These are phyloP conservation scores for Tolypocladium album DNA, from an alignment of 2,329 filamentous ascomycete genomes.

Conservation along the genomic window DNA sequence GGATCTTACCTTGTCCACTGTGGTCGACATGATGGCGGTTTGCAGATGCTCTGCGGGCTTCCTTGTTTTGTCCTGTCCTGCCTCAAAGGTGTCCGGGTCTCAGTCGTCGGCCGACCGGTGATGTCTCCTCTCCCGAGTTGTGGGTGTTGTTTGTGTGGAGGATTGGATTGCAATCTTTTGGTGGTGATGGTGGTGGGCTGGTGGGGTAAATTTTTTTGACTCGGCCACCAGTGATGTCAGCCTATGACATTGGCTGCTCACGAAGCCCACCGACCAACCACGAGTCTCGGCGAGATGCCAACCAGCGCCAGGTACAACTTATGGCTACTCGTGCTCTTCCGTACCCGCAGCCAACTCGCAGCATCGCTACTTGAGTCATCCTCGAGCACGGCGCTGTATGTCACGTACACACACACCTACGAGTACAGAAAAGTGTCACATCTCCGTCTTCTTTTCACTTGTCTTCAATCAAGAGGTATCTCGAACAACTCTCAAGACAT, in stretches of 20 bases:
- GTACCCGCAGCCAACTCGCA: not conserved
- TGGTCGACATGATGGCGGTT: constrained; percentile 73
- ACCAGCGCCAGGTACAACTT: not conserved
- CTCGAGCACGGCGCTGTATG: not conserved
- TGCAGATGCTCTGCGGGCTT: not conserved
- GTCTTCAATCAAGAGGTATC: constrained; percentile 7
- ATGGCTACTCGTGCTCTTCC: not conserved
- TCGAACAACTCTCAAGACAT: constrained; percentile 4
- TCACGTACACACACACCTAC: not conserved
- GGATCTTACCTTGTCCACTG: constrained; percentile 76
- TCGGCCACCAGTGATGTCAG: constrained; percentile 21
- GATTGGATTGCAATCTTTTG: constrained; percentile 2
- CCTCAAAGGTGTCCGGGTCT: not conserved
- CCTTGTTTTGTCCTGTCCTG: not conserved
- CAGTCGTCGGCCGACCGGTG: not conserved
- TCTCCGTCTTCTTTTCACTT: constrained; percentile 1
- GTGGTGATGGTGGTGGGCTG: constrained; percentile 11
- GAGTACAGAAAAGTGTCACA: not conserved
- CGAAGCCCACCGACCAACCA: not conserved
- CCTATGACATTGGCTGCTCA: not conserved
- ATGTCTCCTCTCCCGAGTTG: constrained; percentile 1
- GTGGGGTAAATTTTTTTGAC: constrained; percentile 31
- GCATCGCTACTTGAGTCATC: not conserved
- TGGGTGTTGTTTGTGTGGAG: constrained; percentile 1
- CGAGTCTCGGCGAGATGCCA: not conserved